Evolutionary conservation across 805 yeast species (phyloP).

Genomic region (Wickerhamomyces mucosus): DNA sequence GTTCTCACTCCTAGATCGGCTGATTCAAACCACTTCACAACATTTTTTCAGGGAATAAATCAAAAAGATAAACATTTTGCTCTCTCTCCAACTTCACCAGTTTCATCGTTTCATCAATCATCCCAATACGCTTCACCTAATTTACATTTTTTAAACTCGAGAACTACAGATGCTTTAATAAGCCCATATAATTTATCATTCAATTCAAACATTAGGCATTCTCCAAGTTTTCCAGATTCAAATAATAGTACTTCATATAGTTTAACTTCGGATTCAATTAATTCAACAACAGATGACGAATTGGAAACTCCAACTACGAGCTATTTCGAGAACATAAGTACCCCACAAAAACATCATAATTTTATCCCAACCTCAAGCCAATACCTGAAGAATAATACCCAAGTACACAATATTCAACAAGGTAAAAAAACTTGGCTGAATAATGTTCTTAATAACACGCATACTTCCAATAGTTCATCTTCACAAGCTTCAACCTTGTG

Average conservation of each 20-base stretch:
- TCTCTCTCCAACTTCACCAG: slow-evolving; percentile 12
- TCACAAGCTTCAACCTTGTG: too few relatives aligned
- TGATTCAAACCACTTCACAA: slow-evolving; percentile 4
- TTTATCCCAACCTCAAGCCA: neutral
- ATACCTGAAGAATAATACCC: neutral
- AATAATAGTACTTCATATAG: neutral
- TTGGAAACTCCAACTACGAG: slow-evolving; percentile 8
- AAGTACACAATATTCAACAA: too few relatives aligned
- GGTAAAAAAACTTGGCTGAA: slow-evolving; percentile 13
- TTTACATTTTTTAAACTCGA: slow-evolving; percentile 8
- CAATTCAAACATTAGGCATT: slow-evolving; percentile 5
- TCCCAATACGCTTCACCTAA: slow-evolving; percentile 12
- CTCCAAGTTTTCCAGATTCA: slow-evolving; percentile 9
- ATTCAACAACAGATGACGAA: slow-evolving; percentile 4
- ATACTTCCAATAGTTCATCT: slow-evolving; percentile 5
- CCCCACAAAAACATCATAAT: neutral
- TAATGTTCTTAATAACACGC: slow-evolving; percentile 10
- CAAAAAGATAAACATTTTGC: slow-evolving; percentile 3
- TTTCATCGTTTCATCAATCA: slow-evolving; percentile 1
- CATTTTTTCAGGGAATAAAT: neutral
- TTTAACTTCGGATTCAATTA: neutral
- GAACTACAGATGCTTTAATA: slow-evolving; percentile 6
- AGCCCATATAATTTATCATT: slow-evolving; percentile 15
- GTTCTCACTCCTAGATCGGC: slow-evolving; percentile 17
- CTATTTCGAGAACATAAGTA: neutral